Conservation (phyloP, 2,329 filamentous ascomycete genomes). For the Neoarthrinium moseri region DNA sequence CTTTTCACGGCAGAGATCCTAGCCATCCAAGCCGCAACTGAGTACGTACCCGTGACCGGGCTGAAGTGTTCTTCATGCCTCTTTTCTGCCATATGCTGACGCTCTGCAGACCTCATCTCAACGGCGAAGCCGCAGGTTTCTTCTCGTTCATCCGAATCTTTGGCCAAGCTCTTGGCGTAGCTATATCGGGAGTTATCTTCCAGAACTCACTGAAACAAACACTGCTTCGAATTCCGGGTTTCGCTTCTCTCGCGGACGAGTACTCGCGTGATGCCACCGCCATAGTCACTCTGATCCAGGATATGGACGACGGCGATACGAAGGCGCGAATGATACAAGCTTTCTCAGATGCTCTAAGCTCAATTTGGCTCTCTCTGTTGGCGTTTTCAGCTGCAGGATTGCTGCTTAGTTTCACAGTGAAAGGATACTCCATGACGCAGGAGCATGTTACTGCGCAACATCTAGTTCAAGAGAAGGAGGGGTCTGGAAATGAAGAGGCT, state of each 20-base stretch:
- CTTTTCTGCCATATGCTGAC: neutral
- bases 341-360: conserved; percentile 30
- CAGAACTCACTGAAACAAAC: conserved; percentile 49
- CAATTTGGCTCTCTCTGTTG: conserved; percentile 31
- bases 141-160: conserved; percentile 66
- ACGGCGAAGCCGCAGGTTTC: conserved; percentile 60
- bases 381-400: conserved; percentile 25
- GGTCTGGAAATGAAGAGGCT: neutral
- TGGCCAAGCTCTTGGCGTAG: conserved; percentile 65
- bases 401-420: conserved; percentile 13
- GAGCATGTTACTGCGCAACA: conserved; percentile 10
- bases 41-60: conserved; percentile 15
- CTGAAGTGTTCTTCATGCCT: neutral
- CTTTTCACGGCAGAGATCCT: conserved; percentile 64
- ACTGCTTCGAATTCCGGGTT: neutral
- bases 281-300: conserved; percentile 57
- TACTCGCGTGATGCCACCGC: conserved; percentile 58
- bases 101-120: conserved; percentile 29
- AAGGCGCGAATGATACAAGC: conserved; percentile 28
- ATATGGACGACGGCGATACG: conserved; percentile 36
- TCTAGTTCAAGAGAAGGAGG: conserved; percentile 1
- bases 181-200: conserved; percentile 67
- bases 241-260: conserved; percentile 4
- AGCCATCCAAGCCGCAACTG: conserved; percentile 60
- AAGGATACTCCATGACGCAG: conserved; percentile 7